These are phyloP conservation scores for Cryptosporidium meleagridis DNA, from an alignment of 169 alveolate genomes.

Conservation along the genomic window DNA sequence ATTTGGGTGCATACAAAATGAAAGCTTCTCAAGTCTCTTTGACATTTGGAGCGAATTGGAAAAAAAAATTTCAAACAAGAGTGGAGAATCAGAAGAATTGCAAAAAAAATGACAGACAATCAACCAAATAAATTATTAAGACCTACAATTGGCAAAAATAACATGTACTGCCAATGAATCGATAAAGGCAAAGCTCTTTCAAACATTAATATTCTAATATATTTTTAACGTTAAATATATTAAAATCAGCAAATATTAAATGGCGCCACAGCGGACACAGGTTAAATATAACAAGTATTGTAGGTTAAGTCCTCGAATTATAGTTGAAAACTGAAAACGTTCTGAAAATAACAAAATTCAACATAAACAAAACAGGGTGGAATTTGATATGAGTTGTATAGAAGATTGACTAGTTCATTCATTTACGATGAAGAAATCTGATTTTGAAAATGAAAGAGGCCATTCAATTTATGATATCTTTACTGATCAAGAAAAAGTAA, in stretches of 20 bases:
- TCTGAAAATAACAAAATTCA: background rate
- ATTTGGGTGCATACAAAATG: background rate
- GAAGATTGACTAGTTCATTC: background rate
- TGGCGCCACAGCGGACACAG: constrained; percentile 8
- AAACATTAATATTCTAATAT: background rate
- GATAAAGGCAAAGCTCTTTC: background rate
- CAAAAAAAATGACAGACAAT: background rate
- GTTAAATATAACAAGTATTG: background rate
- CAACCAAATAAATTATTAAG: background rate
- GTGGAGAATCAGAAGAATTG: background rate
- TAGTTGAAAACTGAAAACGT: background rate
- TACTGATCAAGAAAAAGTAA: constrained; percentile 7
- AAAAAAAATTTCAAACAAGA: background rate
- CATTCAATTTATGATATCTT: constrained; percentile 33
- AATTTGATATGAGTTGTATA: background rate
- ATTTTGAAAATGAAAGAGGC: constrained; percentile 23
- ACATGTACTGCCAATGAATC: background rate
- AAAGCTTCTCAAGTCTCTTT: background rate
- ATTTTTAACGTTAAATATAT: background rate
- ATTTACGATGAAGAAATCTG: constrained; percentile 8
- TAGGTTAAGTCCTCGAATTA: background rate
- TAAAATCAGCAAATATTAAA: background rate
- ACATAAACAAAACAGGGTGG: background rate
- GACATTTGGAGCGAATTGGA: background rate
- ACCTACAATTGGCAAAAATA: background rate